These are phyloP conservation scores for Apiospora rasikravindrae DNA, from an alignment of 2,329 filamentous ascomycete species.

Conservation along the genomic window DNA sequence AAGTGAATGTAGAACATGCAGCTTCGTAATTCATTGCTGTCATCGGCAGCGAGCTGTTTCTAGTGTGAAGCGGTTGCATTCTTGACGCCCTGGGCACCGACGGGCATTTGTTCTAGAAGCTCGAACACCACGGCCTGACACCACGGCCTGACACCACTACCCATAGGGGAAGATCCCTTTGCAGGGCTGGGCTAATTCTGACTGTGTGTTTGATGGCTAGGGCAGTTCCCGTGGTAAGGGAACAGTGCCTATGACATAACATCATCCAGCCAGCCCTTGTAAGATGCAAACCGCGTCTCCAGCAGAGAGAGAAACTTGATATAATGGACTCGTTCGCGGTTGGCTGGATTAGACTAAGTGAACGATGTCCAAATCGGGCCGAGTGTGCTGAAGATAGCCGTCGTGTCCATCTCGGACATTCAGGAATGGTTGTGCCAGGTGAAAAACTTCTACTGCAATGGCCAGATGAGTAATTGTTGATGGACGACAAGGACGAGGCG, in stretches of 20 bases:
- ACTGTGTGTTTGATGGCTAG: not conserved
- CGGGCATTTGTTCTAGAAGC: conserved; percentile 2
- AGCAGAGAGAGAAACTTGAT: not conserved
- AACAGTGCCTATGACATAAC: not conserved
- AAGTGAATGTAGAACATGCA: not conserved
- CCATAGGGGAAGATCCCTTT: not conserved
- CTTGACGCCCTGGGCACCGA: not conserved
- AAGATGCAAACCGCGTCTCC: not conserved
- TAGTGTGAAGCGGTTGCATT: not conserved
- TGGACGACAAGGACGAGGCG: not conserved
- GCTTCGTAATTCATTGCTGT: not conserved
- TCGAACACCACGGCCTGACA: not conserved
- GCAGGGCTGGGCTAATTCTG: not conserved
- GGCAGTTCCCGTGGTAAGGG: not conserved
- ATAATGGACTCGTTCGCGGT: not conserved
- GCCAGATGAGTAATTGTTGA: not conserved
- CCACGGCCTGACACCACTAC: not conserved
- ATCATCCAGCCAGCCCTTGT: not conserved
- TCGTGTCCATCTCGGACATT: not conserved
- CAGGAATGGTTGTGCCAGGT: not conserved
- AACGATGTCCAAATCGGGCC: not conserved
- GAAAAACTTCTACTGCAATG: not conserved
- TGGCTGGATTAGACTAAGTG: not conserved
- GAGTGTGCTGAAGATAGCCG: not conserved
- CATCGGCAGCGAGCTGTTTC: not conserved